phyloP scores from a whole-genome alignment of 73 alveolate species.

The Stentor coeruleus region DNA sequence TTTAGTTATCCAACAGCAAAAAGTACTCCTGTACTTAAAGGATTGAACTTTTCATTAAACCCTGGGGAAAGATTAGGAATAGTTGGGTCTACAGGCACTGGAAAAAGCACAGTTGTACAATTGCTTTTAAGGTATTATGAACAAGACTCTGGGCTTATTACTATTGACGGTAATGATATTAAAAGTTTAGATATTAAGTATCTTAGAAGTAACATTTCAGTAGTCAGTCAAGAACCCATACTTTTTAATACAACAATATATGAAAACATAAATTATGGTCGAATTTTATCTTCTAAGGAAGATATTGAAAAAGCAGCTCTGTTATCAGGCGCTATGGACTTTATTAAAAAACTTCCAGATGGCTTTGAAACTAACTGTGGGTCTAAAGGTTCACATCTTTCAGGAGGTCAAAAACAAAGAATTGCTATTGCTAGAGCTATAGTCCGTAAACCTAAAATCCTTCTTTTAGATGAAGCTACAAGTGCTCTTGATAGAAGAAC shows the following conservation, averaged over 20 bases:
- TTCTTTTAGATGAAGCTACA: slow-evolving; percentile 84
- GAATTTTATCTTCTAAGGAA: slow-evolving; percentile 58
- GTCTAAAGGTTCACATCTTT: slow-evolving; percentile 47
- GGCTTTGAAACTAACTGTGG: slow-evolving; percentile 52
- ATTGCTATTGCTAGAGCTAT: slow-evolving; percentile 79
- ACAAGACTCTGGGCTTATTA: slow-evolving; percentile 43
- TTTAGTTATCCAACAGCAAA: slow-evolving; percentile 54
- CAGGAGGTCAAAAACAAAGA: slow-evolving; percentile 72
- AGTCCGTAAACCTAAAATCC: slow-evolving; percentile 56
- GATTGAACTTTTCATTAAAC: slow-evolving; percentile 35
- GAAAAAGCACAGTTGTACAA: slow-evolving; percentile 55
- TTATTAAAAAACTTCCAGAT: slow-evolving; percentile 31
- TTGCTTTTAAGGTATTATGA: slow-evolving; percentile 55
- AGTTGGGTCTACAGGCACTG: slow-evolving; percentile 64
- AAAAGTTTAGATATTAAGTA: slow-evolving; percentile 34
- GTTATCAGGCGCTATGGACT: slow-evolving; percentile 61
- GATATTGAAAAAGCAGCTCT: slow-evolving; percentile 70
- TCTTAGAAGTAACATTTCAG: slow-evolving; percentile 15
- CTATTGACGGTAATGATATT: slow-evolving; percentile 59
- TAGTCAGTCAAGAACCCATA: slow-evolving; percentile 87
- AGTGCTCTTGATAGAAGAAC: slow-evolving; percentile 66
- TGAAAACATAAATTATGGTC: slow-evolving; percentile 62
- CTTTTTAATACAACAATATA: slow-evolving; percentile 58
- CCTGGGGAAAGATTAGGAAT: slow-evolving; percentile 60
- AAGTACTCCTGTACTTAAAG: slow-evolving; percentile 36